These are phyloP conservation scores for Ceratobasidium sp. DNA, from an alignment of 1,284 basidiomycete species.

Conservation along the genomic window DNA sequence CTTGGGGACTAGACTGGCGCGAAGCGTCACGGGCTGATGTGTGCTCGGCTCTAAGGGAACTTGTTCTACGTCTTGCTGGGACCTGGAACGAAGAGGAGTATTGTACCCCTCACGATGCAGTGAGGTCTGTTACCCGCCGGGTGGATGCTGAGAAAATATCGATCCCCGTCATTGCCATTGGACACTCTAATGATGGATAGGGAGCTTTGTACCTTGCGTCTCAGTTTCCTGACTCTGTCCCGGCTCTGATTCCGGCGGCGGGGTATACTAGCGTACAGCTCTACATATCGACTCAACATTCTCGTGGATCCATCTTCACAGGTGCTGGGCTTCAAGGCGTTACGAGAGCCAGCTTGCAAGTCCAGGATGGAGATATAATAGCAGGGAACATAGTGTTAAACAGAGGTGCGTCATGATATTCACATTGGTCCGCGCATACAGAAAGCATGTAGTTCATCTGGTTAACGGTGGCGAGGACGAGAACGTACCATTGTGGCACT, in stretches of 20 bases:
- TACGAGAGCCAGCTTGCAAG: conserved; percentile 44
- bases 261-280: conserved; percentile 47
- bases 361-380: conserved; percentile 49
- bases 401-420: conserved; percentile 8
- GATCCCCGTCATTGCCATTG: conserved; percentile 73
- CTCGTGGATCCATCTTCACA: conserved; percentile 45
- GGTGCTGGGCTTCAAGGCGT: conserved; percentile 46
- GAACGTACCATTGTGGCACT: conserved; percentile 50
- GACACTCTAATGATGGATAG: conserved; percentile 95
- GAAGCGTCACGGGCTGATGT: conserved; percentile 77
- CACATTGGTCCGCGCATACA: not conserved
- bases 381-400: conserved; percentile 47
- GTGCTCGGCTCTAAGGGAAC: conserved; percentile 65
- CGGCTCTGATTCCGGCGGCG: conserved; percentile 46
- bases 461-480: conserved; percentile 49
- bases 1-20: conserved; percentile 91
- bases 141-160: not conserved
- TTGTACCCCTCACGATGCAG: conserved; percentile 24
- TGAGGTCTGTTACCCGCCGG: not conserved
- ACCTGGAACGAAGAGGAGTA: conserved; percentile 34
- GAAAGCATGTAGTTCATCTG: conserved; percentile 31
- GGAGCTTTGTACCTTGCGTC: conserved; percentile 85
- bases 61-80: conserved; percentile 54
- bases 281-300: conserved; percentile 44
- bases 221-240: conserved; percentile 73